These are phyloP conservation scores for Candida incommunis DNA, from an alignment of 805 yeast species.

Conservation along the genomic window DNA sequence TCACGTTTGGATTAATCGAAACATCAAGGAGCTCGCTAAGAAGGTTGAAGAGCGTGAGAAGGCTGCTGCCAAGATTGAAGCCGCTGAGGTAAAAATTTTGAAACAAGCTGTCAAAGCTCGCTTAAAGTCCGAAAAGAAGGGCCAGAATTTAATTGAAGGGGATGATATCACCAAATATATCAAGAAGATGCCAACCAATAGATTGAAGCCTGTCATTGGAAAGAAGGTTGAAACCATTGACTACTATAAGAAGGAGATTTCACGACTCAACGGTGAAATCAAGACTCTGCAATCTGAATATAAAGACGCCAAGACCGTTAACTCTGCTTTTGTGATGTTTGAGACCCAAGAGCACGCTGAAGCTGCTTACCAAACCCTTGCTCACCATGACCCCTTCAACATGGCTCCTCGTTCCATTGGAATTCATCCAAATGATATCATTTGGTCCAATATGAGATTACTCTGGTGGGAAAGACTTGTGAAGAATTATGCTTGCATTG, in stretches of 20 bases:
- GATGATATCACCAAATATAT: slow-evolving; percentile 35
- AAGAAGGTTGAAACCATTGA: slow-evolving; percentile 75
- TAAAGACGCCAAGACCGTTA: slow-evolving; percentile 49
- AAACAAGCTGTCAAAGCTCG: slow-evolving; percentile 49
- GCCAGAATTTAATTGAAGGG: slow-evolving; percentile 18
- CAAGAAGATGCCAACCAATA: slow-evolving; percentile 77
- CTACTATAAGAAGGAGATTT: slow-evolving; percentile 52
- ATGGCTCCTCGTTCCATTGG: slow-evolving; percentile 41
- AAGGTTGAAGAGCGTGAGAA: slow-evolving; percentile 45
- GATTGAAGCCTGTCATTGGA: slow-evolving; percentile 56
- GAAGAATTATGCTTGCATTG: slow-evolving; percentile 45
- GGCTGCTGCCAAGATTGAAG: slow-evolving; percentile 51
- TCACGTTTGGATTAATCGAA: slow-evolving; percentile 68
- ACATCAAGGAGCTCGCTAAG: slow-evolving; percentile 35
- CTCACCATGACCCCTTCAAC: slow-evolving; percentile 29
- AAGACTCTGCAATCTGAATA: slow-evolving; percentile 39
- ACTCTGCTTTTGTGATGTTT: slow-evolving; percentile 73
- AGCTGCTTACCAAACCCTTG: slow-evolving; percentile 67
- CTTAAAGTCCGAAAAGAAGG: slow-evolving; percentile 54
- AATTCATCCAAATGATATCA: slow-evolving; percentile 64
- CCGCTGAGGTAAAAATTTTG: slow-evolving; percentile 44
- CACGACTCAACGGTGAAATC: slow-evolving; percentile 57
- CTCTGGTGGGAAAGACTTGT: slow-evolving; percentile 41
- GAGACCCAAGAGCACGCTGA: slow-evolving; percentile 78
- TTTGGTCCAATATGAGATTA: slow-evolving; percentile 66